Base-by-base conservation (phyloP, 1,284 basidiomycete species). In the Sporisorium scitamineum region DNA sequence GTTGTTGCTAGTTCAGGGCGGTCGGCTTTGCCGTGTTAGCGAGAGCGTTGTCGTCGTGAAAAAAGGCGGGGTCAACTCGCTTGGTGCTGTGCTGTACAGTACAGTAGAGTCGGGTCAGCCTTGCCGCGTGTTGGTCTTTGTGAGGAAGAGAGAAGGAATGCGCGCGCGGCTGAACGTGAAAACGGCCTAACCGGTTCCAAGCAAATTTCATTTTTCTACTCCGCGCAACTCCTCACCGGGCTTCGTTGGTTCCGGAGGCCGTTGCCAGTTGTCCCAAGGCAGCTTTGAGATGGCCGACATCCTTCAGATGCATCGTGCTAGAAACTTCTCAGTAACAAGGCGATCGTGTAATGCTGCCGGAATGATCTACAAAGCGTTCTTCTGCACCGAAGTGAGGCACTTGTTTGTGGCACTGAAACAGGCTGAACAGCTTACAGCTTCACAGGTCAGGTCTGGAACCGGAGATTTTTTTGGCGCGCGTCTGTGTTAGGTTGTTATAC, bases 121-220 rank as follows among this genome's bases (percentile, higher is more conserved):
- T 10, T 27, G 3, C 39, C 32, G 41, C 24, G 45, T 48, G 55
- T 48, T 39, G 34, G 18, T 48, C 55, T 42, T 20, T 8, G 16
- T 18, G 37, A 39, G 37, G 32, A 39, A n/a, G 29, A 26, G 3
- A 16, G 14, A 32, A 39, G 13, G 10, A 4, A 37, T 4, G 52
- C 32, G 52, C 22, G 37, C 27, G 18, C 32, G 11, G 5, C 44
- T 64, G 61, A 64, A 58, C 61, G 62, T 64, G 62, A 64, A 64
- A 64, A 64, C 48, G 54, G 41, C 22, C 24, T 11, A 0, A 14
- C 53, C 27, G 37, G 29, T 26, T n/a, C 31, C 20, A 10, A 14
- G 20, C 32, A n/a, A 13, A 9, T 34, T 14, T 34, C 34, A 1
- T n/a, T 9, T 42, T 16, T 42, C 14, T 42, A n/a, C n/a, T n/a